Base-by-base conservation (phyloP, 371 early-diverging fungal species). In the Lichtheimia ramosa region DNA sequence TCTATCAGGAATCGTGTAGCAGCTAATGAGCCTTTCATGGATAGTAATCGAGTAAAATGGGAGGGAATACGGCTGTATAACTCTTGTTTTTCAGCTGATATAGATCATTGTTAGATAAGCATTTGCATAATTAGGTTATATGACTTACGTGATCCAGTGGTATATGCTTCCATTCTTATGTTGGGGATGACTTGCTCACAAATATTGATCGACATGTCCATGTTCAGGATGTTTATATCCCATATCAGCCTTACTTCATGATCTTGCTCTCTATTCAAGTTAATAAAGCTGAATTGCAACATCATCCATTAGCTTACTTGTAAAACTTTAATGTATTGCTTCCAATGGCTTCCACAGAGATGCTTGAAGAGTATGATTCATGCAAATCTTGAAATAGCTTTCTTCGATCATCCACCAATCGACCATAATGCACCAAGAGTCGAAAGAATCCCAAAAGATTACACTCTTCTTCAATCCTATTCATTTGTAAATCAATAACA, bases 371-470 rank as follows among this genome's bases (percentile, higher is more conserved):
- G 15, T 54, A 67, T 21, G 24, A 14, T 3, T 58, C 15, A 7
- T 42, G 25, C 10, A 74, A 49, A 23, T 34, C 46, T 14, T 63
- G 46, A 46, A 77, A 72, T 1, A 66, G 39, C 10, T 3, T 16
- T 18, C 58, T 55, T 28, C 71, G 46, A 23, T 68, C 63, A n/a
- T 63, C 25, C 5, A 59, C 56, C 7, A 77, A 34, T 43, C 58
- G 48, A n/a, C 62, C 67, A 53, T 69, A 66, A 51, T 69, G 70
- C 13, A 61, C 56, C 8, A 74, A 18, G 15, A 73, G 34, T 20
- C 68, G 63, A 25, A 78, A 78, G 42, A 78, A 74, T 0, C 34
- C 62, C 3, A 78, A 14, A 2, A 78, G 42, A 50, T 74, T 41
- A 34, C 63, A 58, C 21, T 70, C 67, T 43, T 68, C 59, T 46